phyloP scores from a whole-genome alignment of 768 basidiomycete genomes.

The Lyophyllum atratum region DNA sequence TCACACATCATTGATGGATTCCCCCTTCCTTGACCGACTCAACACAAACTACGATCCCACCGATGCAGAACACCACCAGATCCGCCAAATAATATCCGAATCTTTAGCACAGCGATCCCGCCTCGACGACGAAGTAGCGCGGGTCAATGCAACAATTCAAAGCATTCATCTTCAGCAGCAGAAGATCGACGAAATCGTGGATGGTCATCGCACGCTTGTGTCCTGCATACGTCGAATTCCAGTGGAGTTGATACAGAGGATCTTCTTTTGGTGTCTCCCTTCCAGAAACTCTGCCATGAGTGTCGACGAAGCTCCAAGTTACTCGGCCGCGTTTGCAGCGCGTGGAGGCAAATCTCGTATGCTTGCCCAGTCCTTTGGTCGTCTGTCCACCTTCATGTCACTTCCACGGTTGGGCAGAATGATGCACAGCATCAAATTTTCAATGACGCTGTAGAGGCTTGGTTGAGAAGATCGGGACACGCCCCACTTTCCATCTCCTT shows the following conservation, averaged over 20 bases:
- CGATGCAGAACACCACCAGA: background rate
- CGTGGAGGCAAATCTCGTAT: background rate
- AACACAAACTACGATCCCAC: constrained; percentile 6
- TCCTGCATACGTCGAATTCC: constrained; percentile 1
- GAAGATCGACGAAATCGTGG: background rate
- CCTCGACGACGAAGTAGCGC: background rate
- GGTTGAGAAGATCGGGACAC: constrained; percentile 1
- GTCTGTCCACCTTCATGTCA: background rate
- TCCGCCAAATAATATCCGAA: background rate
- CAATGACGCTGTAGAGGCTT: background rate
- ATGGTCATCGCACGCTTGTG: background rate
- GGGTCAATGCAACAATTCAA: background rate
- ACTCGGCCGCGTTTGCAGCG: constrained; percentile 2
- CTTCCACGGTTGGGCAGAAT: background rate
- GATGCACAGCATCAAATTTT: background rate
- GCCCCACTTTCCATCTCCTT: constrained; percentile 6
- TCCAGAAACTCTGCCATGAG: constrained; percentile 1
- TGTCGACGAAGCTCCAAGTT: constrained; percentile 1
- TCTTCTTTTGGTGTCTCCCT: constrained; percentile 1
- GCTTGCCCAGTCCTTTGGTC: background rate
- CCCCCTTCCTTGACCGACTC: constrained; percentile 1
- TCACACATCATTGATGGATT: no score
- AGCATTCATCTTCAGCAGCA: background rate
- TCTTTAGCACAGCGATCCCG: background rate
- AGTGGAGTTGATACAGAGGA: background rate